Base-by-base conservation (phyloP, 306 rosid species). In the Acacia crassicarpa region DNA sequence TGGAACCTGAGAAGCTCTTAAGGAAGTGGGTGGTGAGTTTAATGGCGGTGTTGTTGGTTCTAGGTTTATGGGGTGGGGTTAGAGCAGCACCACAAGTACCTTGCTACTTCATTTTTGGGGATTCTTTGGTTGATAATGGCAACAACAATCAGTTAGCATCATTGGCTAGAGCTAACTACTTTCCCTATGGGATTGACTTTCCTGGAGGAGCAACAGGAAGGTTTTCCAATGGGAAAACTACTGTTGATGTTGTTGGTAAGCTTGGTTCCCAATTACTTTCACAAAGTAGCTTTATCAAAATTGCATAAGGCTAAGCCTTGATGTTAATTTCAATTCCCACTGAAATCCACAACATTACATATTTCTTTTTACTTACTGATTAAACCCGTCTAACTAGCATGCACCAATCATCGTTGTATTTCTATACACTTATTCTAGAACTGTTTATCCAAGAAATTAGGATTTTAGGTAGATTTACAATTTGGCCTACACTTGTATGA, bases 111-210 rank as follows among this genome's bases (percentile, higher is more conserved):
- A 86, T 87, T 66, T 90, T 89, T 80, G 97, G 97, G 41, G 96
- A 93, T 71, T 91, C 95, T n/a, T 67, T 86, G 63, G 90, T 88
- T 0, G 97, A 93, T 30, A 85, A 75, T 87, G 96, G 96, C 2
- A 91, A 93, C 74, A 93, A 91, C 69, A 90, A 91, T 66, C 13
- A 2, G 54, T 87, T 92, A 4, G 27, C 23, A 0, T 88, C 95
- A 27, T 19, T 74, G 63, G 88, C 93, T 2, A 89, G 80, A 84
- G 95, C 70, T 83, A 75, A 93, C 71, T 91, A 88, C 83, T 1
- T 19, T 0, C 94, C 95, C 3, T 93, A 89, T 76, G 97, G 97
- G 40, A 77, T 91, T 82, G 95, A 93, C 83, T 91, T 88, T 77
- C 77, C 87, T 3, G n/a, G 14, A 27, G 92, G 94, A 22, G 86